Evolutionary conservation across 768 basidiomycete genomes (phyloP), one percentile per base, ranked within the genome.

Genomic region (Rhodosporidiobolus sp.): DNA sequence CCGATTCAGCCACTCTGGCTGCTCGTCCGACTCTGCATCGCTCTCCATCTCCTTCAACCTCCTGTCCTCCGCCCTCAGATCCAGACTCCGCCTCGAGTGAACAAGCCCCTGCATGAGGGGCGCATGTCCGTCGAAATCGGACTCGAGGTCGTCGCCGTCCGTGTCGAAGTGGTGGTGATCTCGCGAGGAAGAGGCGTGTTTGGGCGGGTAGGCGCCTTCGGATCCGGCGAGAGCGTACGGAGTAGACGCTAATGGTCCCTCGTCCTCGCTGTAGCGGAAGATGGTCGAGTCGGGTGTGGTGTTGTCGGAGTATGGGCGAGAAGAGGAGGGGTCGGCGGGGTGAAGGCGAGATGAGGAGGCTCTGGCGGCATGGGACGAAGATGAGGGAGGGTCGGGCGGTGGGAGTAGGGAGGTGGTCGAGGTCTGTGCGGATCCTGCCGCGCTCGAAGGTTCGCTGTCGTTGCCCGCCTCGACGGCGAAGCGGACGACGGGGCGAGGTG

Each of bases 131-230:
- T 82, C 82, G 72, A 76, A 77, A 62, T 82, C 77, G 7, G 80
- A 35, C 65, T 91, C 90, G 20, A 93, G 81, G 30, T 91, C 91
- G 80, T 94, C 92, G 0, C 87, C 84, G 78, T 94, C 92, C 28
- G 90, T 85, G 20, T 94, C 93, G 80, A 84, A 95, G 79, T 64
- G 48, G 11, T 64, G 48, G 11, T 65, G 61, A 35, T 71, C 75
- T 35, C 72, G 63, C 1, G 53, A 58, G 35, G 64, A 67, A 5
- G 77, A 77, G 12, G 73, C 70, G 50, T 66, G 72, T 61, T 60
- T 60, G 3, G 72, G 72, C 28, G 72, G 72, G 63, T 73, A 73
- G 66, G 32, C 68, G 11, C 57, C 56, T 0, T 16, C 16, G 2
- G 35, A 16, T n/a, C n/a, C 35, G n/a, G 11, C n/a, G 32, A 35